phyloP scores from a whole-genome alignment of 2,329 filamentous ascomycete genomes.

The Botryotinia narcissicola region DNA sequence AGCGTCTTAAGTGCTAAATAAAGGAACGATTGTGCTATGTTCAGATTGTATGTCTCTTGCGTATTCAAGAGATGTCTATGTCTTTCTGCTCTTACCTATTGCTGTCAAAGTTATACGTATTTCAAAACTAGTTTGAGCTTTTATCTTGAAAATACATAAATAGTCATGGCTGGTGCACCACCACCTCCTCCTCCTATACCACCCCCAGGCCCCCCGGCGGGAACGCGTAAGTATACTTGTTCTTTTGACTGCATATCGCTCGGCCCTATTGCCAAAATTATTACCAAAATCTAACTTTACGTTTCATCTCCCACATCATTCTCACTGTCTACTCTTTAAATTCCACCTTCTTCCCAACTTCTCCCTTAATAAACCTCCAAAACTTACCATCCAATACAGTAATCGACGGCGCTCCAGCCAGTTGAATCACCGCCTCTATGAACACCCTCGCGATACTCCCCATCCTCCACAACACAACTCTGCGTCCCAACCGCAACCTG shows the following conservation, averaged over 20 bases:
- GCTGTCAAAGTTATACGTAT: neutral
- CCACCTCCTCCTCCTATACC: too few relatives aligned
- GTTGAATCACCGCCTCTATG: neutral
- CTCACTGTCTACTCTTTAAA: neutral
- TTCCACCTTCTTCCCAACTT: neutral
- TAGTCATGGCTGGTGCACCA: neutral
- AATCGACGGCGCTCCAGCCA: neutral
- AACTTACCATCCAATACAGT: neutral
- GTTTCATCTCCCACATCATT: neutral
- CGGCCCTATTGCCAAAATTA: neutral
- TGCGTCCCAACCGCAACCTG: neutral
- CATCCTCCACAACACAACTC: neutral
- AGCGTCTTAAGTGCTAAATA: neutral
- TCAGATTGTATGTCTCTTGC: neutral
- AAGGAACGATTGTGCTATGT: neutral
- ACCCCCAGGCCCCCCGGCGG: neutral
- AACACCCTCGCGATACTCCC: neutral
- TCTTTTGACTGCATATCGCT: neutral
- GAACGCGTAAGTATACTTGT: neutral
- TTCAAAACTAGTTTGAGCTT: neutral
- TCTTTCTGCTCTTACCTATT: neutral
- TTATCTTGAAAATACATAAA: neutral
- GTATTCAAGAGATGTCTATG: neutral
- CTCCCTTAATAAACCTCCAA: neutral
- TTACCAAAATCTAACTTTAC: neutral